Evolutionary conservation across 257 asterid species (phyloP).

Genomic region (Rhazya stricta): DNA sequence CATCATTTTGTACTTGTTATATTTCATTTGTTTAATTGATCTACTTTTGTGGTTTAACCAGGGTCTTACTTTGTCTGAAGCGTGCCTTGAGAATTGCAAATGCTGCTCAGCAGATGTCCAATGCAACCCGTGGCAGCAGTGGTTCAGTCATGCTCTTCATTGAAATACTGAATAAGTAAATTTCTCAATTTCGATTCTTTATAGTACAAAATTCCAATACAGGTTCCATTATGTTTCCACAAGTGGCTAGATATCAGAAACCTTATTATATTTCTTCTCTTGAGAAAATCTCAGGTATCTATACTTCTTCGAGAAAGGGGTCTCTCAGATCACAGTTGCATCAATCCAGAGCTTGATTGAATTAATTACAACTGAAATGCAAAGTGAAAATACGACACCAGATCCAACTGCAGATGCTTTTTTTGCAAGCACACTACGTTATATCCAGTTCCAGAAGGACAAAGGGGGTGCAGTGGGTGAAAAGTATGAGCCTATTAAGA

Average conservation of each 20-base stretch:
- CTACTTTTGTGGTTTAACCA: slow-evolving; percentile 17
- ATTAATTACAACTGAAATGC: slow-evolving; percentile 72
- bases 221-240: not conserved
- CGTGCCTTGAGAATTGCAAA: slow-evolving; percentile 94
- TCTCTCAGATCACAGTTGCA: slow-evolving; percentile 66
- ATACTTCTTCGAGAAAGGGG: slow-evolving; percentile 96
- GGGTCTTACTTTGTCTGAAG: slow-evolving; percentile 96
- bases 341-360: slow-evolving; percentile 82
- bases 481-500: slow-evolving; percentile 61
- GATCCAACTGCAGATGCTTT: slow-evolving; percentile 81
- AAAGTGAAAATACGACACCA: slow-evolving; percentile 47
- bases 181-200: slow-evolving; percentile 14
- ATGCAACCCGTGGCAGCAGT: slow-evolving; percentile 79
- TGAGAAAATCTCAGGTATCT: slow-evolving; percentile 58
- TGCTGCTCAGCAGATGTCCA: slow-evolving; percentile 96
- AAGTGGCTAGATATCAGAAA: not conserved
- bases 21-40: not conserved
- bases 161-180: slow-evolving; percentile 90
- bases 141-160: slow-evolving; percentile 78
- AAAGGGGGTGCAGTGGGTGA: slow-evolving; percentile 95
- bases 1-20: not conserved
- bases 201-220: not conserved
- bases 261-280: not conserved
- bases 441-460: slow-evolving; percentile 90
- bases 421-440: slow-evolving; percentile 80